These are phyloP conservation scores for Pseudopediastrum boryanum DNA, from an alignment of 139 green algal species.

Conservation along the genomic window DNA sequence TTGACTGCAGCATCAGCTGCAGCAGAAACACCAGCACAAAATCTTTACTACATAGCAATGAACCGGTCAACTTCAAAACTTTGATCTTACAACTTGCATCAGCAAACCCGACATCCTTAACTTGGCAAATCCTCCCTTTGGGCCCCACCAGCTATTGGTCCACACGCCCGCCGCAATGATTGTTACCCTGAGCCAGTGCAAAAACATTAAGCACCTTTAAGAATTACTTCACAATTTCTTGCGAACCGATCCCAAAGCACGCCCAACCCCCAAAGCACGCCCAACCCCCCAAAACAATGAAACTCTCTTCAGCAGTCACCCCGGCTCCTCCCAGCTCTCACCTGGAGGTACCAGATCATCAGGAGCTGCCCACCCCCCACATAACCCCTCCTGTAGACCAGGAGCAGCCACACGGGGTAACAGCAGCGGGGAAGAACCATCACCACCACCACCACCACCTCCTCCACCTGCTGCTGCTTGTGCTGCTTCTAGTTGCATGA, in stretches of 20 bases:
- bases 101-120: not conserved
- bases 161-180: slow-evolving; percentile 5
- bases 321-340: not conserved
- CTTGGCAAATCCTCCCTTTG: not conserved
- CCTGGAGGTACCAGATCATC: slow-evolving; percentile 5
- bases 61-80: no score
- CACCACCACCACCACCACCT: not conserved
- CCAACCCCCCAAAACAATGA: not conserved
- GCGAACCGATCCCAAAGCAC: not conserved
- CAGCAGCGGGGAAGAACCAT: not conserved
- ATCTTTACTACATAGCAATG: no score
- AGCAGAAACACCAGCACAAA: no score
- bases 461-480: not conserved
- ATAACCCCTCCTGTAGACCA: slow-evolving; percentile 57
- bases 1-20: no score
- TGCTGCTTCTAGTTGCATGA: not conserved
- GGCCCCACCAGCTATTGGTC: not conserved
- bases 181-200: not conserved
- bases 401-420: slow-evolving; percentile 43
- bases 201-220: not conserved
- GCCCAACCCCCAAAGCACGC: not conserved
- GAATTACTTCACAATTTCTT: not conserved
- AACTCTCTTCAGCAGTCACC: not conserved
- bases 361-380: slow-evolving; percentile 52
- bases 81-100: not conserved